Base-by-base conservation (phyloP, 768 basidiomycete species). In the Naganishia kalamii region DNA sequence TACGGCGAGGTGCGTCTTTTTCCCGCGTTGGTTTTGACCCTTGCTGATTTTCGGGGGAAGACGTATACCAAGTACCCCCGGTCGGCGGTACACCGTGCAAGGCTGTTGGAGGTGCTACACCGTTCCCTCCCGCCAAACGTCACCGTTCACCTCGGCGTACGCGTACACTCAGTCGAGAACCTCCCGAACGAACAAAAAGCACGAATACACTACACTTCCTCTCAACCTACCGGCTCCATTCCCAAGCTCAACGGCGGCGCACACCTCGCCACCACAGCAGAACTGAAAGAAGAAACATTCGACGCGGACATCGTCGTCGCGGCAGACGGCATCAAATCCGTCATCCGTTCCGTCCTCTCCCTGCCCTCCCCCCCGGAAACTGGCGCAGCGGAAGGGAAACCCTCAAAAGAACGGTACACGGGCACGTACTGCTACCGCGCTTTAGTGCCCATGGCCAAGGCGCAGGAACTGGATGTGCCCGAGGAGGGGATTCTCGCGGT, bases 381-480 rank as follows among this genome's bases (percentile, higher is more conserved):
- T 2, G 51, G 46, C 7, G 5, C 7, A 27, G 25, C 29, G n/a
- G 64, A 29, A 2, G 32, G 32, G 11, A 32, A 40, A 19, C 43
- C 54, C 2, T 23, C 52, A 11, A 17, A 2, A 6, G 19, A 49
- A 12, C 25, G 64, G 32, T 65, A 65, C 23, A 65, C 64, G 19
- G 64, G 64, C 0, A 65, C 64, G 25, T 65, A 65, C 29, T 65
- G 64, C 21, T 65, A 65, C 25, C 54, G 64, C 19, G 64, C 46
- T 8, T 47, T 65, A 21, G 59, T 65, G 17, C 64, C 64, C 21
- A 65, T 65, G 54, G 32, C 10, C 33, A 30, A 57, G 41, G 64
- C 64, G 27, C 1, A 46, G 47, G 30, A 19, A 43, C 23, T 65
- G 35, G 63, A 65, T 46, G n/a, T 21, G 2, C 5, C 29, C 17